A percentile compares a stretch with the other conserved stretches of the same genome.
Evolutionary conservation across 345 rosid species (phyloP).

Genomic region (Melastoma malabathricum): DNA sequence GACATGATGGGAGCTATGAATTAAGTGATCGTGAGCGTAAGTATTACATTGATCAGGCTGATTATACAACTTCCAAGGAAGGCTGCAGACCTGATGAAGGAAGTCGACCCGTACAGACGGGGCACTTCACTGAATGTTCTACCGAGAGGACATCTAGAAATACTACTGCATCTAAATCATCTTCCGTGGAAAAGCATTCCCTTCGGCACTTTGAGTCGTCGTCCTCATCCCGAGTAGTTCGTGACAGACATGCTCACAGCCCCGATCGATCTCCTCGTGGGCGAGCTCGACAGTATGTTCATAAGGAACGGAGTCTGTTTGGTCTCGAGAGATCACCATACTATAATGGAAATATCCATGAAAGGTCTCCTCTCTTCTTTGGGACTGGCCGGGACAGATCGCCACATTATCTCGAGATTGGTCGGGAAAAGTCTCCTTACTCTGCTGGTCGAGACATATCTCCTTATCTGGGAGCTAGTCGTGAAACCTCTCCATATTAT

Average conservation of each 20-base stretch:
- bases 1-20: constrained; percentile 55
- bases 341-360: constrained; percentile 22
- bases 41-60: constrained; percentile 44
- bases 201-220: constrained; percentile 66
- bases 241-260: constrained; percentile 71
- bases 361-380: constrained; percentile 21
- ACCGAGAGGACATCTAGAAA: constrained; percentile 45
- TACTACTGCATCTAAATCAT: constrained; percentile 49
- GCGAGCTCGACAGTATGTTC: constrained; percentile 46
- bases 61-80: constrained; percentile 42
- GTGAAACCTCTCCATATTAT: constrained; percentile 55
- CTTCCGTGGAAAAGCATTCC: constrained; percentile 51
- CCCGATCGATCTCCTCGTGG: constrained; percentile 80
- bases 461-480: constrained; percentile 36
- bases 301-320: constrained; percentile 54
- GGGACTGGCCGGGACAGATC: constrained; percentile 41
- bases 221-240: constrained; percentile 47
- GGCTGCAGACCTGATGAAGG: constrained; percentile 70
- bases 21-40: constrained; percentile 42
- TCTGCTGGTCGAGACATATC: constrained; percentile 40
- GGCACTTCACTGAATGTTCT: constrained; percentile 53
- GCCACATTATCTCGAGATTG: constrained; percentile 37
- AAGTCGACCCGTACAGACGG: constrained; percentile 40
- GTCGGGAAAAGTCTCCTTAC: constrained; percentile 26
- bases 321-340: constrained; percentile 16